A percentile compares a stretch with the other conserved stretches of the same genome.
phyloP scores from a whole-genome alignment of 352 stramenopile species.

The Lagenidium sp. region DNA sequence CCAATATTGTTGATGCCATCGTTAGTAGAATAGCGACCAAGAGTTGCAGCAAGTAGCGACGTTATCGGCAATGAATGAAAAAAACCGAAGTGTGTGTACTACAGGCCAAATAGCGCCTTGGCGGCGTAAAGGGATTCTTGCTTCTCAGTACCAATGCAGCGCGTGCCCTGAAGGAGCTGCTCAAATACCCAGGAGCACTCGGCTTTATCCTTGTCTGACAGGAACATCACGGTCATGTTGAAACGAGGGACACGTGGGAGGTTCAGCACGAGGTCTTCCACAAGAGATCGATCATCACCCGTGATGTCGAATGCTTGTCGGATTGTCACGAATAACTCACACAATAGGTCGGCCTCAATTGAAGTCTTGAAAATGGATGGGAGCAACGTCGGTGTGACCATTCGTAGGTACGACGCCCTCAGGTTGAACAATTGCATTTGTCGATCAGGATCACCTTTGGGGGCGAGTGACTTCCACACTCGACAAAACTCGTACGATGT shows the following conservation, averaged over 20 bases:
- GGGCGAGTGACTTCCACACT: conserved; percentile 64
- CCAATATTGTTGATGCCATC: conserved; percentile 58
- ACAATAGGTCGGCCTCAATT: conserved; percentile 71
- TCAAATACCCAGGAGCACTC: conserved; percentile 41
- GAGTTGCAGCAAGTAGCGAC: conserved; percentile 72
- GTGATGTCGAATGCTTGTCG: conserved; percentile 19
- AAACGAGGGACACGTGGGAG: conserved; percentile 57
- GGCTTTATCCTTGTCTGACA: conserved; percentile 51
- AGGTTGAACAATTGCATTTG: conserved; percentile 20
- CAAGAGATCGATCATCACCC: conserved; percentile 11
- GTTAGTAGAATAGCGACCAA: conserved; percentile 83
- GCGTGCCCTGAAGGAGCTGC: conserved; percentile 4
- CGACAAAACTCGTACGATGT: conserved; percentile 76
- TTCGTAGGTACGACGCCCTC: conserved; percentile 39
- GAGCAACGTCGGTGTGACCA: conserved; percentile 25
- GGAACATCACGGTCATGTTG: conserved; percentile 72
- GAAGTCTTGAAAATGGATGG: conserved; percentile 53
- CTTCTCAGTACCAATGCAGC: too few relatives aligned
- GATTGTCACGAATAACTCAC: conserved; percentile 35
- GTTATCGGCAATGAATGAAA: conserved; percentile 1
- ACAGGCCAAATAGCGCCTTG: conserved; percentile 38
- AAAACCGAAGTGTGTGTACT: background rate
- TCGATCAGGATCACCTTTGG: conserved; percentile 26
- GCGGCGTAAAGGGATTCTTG: conserved; percentile 23
- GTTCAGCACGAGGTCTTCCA: conserved; percentile 23